A percentile compares a stretch with the other conserved stretches of the same genome.
These are phyloP conservation scores for Dryas integrifolia DNA, from an alignment of 331 rosid genomes.

Conservation along the genomic window DNA sequence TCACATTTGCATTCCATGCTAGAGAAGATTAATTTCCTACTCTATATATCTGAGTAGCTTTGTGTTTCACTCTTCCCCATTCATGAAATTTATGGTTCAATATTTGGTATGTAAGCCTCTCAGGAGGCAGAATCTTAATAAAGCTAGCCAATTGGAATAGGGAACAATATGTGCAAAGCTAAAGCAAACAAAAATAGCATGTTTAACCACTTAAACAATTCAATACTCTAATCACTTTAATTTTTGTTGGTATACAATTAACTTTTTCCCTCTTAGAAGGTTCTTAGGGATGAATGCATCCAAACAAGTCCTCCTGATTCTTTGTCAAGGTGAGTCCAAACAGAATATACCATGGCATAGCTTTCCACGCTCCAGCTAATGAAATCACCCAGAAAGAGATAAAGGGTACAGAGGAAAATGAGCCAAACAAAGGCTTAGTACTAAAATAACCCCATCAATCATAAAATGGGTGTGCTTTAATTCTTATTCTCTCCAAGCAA, in stretches of 20 bases:
- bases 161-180: not conserved
- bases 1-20: too few relatives aligned
- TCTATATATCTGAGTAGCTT: not conserved
- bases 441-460: not conserved
- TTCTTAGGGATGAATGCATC: not conserved
- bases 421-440: not conserved
- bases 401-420: not conserved
- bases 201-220: too few relatives aligned
- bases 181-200: not conserved
- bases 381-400: not conserved
- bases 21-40: too few relatives aligned
- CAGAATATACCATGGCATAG: constrained; percentile 11
- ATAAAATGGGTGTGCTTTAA: not conserved
- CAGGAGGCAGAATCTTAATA: not conserved
- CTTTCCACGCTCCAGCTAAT: constrained; percentile 21
- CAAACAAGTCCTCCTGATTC: not conserved
- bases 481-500: not conserved
- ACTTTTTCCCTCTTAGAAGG: not conserved
- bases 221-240: too few relatives aligned
- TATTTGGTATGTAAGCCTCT: not conserved
- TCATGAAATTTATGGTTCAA: not conserved
- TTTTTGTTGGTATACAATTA: not conserved
- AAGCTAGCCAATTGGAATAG: not conserved
- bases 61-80: not conserved
- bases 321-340: not conserved